Evolutionary conservation across 1,139 yeast genomes (phyloP).

Genomic region (Hemisphaericaspora xylofermentans): DNA sequence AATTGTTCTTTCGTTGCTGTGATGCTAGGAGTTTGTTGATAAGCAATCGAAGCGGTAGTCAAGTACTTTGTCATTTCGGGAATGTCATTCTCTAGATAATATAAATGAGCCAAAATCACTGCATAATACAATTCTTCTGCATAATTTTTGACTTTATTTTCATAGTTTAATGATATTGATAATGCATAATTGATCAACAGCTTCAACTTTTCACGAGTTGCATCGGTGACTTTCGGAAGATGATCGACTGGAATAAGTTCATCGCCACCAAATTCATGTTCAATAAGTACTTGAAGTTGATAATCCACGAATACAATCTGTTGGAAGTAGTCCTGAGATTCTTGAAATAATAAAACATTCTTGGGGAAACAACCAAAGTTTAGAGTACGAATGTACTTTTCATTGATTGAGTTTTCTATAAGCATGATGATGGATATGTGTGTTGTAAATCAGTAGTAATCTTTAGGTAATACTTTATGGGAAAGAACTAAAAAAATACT

Average conservation of each 20-base stretch:
- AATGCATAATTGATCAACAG: conserved; percentile 32
- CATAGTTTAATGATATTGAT: conserved; percentile 30
- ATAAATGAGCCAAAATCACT: conserved; percentile 38
- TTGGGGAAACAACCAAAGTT: conserved; percentile 42
- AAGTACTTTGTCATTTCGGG: conserved; percentile 23
- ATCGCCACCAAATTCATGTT: conserved; percentile 31
- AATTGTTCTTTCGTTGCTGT: conserved; percentile 17
- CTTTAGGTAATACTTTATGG: too few relatives aligned
- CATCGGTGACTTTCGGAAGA: conserved; percentile 17
- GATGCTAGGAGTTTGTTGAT: conserved; percentile 11
- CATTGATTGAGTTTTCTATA: conserved; percentile 25
- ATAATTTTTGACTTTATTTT: conserved; percentile 23
- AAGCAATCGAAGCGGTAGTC: conserved; percentile 18
- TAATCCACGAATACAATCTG: conserved; percentile 42
- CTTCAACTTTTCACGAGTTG: conserved; percentile 25
- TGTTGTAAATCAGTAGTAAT: neutral
- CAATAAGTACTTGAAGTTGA: conserved; percentile 37
- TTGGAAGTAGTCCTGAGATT: conserved; percentile 36
- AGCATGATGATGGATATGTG: neutral
- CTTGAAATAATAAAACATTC: conserved; percentile 33
- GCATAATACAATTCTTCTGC: conserved; percentile 36
- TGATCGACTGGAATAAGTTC: conserved; percentile 25
- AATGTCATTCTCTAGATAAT: conserved; percentile 29
- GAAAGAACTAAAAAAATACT: too few relatives aligned
- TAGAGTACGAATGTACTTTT: conserved; percentile 26